Base-by-base conservation (phyloP, 371 early-diverging fungal genomes). In the Entomophthora muscae region DNA sequence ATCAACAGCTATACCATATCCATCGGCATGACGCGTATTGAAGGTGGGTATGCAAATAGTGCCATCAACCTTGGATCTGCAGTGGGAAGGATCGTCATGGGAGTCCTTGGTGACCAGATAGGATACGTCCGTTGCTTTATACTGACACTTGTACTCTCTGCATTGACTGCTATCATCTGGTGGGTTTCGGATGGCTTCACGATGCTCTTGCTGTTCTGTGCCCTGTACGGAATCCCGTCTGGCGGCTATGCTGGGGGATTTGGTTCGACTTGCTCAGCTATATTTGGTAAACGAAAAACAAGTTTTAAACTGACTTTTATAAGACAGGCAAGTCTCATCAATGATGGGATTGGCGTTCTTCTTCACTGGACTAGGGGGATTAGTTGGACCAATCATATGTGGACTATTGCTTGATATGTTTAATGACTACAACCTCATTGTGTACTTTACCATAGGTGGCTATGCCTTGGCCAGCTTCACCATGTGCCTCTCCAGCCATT, bases 101-200 rank as follows among this genome's bases (percentile, higher is more conserved):
- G 83, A 17, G 68, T 70, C 33, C 63, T 69, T 0, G 73, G 76
- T 1, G 83, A 83, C 52, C 67, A 67, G 3, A 30, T 84, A 7
- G 86, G 88, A 30, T 76, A 77, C 53, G 70, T 84, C 52, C 75
- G 80, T 60, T 72, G 77, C 0, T 71, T 80, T 65, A 69, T 68
- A 21, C 52, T 77, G 55, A 68, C 77, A 1, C 63, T 74, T 17
- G 33, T 77, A 3, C 69, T 76, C 2, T 30, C 60, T 21, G 53
- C 75, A 5, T 70, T 77, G 3, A 60, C 79, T 0, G 72, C 75
- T 57, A 66, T 84, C 29, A 59, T 85, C 10, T 87, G 88, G 88
- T 69, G 82, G 29, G 66, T 83, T 69, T 71, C 80, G 23, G 63
- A 69, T 57, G 64, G 71, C n/a, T 76, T 76, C 53, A 68, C 71